Evolutionary conservation across 1,284 basidiomycete genomes (phyloP), one percentile per base, ranked within the genome.

Genomic region (Leucoagaricus sp.): DNA sequence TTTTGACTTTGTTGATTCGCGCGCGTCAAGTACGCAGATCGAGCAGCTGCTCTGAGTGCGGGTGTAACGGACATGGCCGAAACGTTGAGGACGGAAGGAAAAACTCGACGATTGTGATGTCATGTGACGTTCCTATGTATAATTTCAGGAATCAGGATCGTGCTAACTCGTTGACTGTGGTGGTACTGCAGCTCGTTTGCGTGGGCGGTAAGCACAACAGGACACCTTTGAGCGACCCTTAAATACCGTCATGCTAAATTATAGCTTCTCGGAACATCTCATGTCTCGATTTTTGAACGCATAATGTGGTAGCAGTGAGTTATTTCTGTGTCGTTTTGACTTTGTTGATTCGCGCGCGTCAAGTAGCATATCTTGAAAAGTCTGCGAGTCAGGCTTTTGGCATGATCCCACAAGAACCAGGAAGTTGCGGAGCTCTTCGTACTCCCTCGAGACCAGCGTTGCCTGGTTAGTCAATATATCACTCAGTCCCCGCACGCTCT

Each of bases 381-480:
- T 75, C 40, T 82, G 75, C 58, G 83, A 78, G 53, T 87, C 84
- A 1, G 95, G 94, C 70, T 96, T 94, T 67, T 85, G 85, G 77
- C 93, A 96, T 12, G 78, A 74, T 1, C 86, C 82, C 1, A 89
- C 90, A 36, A 86, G 74, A 41, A 84, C 75, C 60, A 99, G 74
- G 62, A 94, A 78, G 33, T 76, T 76, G 33, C 87, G 84, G 62
- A 96, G 80, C 42, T 87, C 84, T 28, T 76, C 71, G 68, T 92
- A 91, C 62, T 91, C 83, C 56, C 83, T 82, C 60, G 84, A 79
- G 26, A 98, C 80, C 45, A 91, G 74, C 13, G 74, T 73, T 23
- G 89, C 87, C 93, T 96, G 53, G 26, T 31, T 6, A 21, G 26
- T 21, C 17, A 29, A 41, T 49, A 53, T 55, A 28, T 29, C 49